Evolutionary conservation across 176 grass and related monocot genomes (phyloP), one percentile per base, ranked within the genome.

Genomic region (Puya raimondii): DNA sequence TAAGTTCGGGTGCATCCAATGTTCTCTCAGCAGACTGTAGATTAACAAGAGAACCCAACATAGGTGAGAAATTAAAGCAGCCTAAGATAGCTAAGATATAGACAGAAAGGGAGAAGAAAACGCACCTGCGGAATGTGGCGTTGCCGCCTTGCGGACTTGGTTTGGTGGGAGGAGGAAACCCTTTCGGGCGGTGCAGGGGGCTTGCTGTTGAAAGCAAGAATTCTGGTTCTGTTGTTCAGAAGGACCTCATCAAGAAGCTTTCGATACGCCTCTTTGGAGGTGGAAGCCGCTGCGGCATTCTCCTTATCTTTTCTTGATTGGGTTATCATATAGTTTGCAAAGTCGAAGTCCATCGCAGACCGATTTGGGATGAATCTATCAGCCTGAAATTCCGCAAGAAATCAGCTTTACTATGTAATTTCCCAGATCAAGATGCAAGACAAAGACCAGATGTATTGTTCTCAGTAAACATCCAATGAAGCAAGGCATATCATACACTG

Each of bases 291-390:
- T 49, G 47, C 56, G 6, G 61, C 64, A 18, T 88, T 88, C 70
- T 88, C 77, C 77, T 83, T 70, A 11, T 80, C 75, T 58, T 78
- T 85, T 57, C 33, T 85, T 51, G 87, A 78, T 68, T 82, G 67
- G 4, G 83, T 85, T 13, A 85, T 67, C 17, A 90, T 75, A 75
- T 79, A 89, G 50, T 79, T 54, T 59, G 82, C 87, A 25, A 89
- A 63, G 48, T 89, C 87, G 69, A 89, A 81, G 69, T 89, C 82
- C 82, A 82, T 85, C 51, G 82, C 65, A 5, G 87, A 79, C 47
- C 87, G 69, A 64, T 82, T 77, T 50, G 82, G 87, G 64, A 89
- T 89, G 75, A 89, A 89, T 68, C 87, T 85, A 49, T 89, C 87
- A 9, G 82, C 87, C 87, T 90, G 76, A 47, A 12, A 82, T 42